Base-by-base conservation (phyloP, 129 eudicot species). In the Flaveria linearis region DNA sequence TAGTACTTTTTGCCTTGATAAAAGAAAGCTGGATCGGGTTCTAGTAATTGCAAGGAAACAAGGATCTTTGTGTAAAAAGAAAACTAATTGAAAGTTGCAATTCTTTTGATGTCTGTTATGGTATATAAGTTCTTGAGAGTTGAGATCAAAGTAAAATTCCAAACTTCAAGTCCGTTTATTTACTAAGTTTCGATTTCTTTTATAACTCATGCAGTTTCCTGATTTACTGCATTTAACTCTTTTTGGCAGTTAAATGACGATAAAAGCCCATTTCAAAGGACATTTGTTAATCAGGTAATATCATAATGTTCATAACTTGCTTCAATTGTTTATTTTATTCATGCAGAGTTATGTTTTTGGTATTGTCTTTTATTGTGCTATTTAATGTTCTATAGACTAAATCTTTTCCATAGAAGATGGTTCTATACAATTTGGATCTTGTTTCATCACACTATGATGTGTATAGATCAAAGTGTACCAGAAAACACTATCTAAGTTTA, bases 211-310 rank as follows among this genome's bases (percentile, higher is more conserved):
- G 53, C 43, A 66, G 18, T 71, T 55, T 67, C 47, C 84, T 80
- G 67, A 80, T 39, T 5, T 43, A 42, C 69, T 42, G 46, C 16
- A 49, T 68, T 80, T 46, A 47, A 63, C 61, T 80, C 46, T 80
- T 74, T 41, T 75, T 80, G 36, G 78, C 93, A 94, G 98, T 86
- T 94, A 86, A 94, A 94, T 75, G 96, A 88, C 10, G 98, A 91
- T 50, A 94, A 91, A 77, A 94, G 98, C 81, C 98, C 98, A 67
- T 94, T 94, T 73, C 98, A 94, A 82, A 72, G 97, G 51, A 94
- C 97, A 51, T 94, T 91, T 86, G 98, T 91, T 70, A 94, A 89
- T 49, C 98, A 94, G 98, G 98, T 94, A 87, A 49, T 68, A 22
- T 74, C 41, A 62, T 26, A 76, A 82, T 30, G 22, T 71, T 74